These are phyloP conservation scores for Fusarium vanettenii DNA, from an alignment of 2,329 filamentous ascomycete species.

Conservation along the genomic window DNA sequence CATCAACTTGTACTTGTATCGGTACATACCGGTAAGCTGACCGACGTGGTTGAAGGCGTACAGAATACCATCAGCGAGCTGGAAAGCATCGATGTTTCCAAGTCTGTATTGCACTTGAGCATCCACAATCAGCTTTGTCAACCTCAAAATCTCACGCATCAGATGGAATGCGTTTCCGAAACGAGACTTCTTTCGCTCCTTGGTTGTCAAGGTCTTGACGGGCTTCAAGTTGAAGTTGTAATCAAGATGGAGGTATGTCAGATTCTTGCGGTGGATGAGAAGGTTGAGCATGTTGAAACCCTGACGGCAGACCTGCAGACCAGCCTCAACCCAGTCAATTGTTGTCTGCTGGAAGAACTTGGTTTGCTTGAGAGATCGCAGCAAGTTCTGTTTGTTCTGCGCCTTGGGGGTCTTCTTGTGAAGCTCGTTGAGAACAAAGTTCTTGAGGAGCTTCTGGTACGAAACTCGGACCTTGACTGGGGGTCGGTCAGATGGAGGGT, in stretches of 20 bases:
- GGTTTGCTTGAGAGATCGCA: constrained; percentile 90
- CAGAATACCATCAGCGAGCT: constrained; percentile 97
- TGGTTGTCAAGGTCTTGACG: constrained; percentile 97
- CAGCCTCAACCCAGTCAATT: constrained; percentile 99
- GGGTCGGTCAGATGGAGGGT: constrained; percentile 84
- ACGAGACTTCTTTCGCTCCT: constrained; percentile 98
- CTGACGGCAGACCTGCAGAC: constrained; percentile 96
- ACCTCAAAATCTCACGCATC: constrained; percentile 95
- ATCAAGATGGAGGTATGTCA: constrained; percentile 97
- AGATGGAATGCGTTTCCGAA: constrained; percentile 99
- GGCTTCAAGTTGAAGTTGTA: constrained; percentile 99
- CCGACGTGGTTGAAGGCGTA: constrained; percentile 99
- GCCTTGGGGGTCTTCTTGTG: constrained; percentile 97
- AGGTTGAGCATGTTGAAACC: constrained; percentile 99
- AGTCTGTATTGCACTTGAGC: constrained; percentile 97
- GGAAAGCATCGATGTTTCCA: constrained; percentile 98
- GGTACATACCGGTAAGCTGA: constrained; percentile 98
- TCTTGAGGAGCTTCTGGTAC: constrained; percentile 97
- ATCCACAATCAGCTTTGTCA: constrained; percentile 98
- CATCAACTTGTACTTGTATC: constrained; percentile 99
- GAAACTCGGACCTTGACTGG: constrained; percentile 98
- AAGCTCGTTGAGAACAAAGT: constrained; percentile 93
- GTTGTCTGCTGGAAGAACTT: constrained; percentile 99
- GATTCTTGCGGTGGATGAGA: constrained; percentile 96
- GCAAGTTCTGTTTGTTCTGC: constrained; percentile 91